A percentile compares a stretch with the other conserved stretches of the same genome.
Evolutionary conservation across 306 rosid genomes (phyloP).

Genomic region (Coriaria nepalensis): DNA sequence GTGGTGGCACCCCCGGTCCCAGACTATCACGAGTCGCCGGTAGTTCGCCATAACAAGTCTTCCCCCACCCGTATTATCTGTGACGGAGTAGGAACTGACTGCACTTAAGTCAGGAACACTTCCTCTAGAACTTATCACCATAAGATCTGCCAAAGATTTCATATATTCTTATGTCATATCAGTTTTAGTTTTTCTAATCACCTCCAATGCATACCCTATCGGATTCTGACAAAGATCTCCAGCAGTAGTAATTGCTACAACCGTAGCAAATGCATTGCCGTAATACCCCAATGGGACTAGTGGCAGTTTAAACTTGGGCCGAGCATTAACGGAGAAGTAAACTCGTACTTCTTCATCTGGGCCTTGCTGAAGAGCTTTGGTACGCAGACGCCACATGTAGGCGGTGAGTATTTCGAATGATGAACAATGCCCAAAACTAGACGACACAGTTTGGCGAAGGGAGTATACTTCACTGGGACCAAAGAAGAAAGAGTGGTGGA

Average conservation of each 20-base stretch:
- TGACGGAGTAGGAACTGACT: slow-evolving; percentile 9
- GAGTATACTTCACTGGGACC: slow-evolving; percentile 5
- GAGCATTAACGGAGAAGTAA: neutral
- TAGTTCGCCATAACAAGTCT: slow-evolving; percentile 19
- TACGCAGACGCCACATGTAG: slow-evolving; percentile 12
- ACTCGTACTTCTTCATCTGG: slow-evolving; percentile 2
- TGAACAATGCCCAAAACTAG: slow-evolving; percentile 1
- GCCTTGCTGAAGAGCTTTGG: slow-evolving; percentile 9
- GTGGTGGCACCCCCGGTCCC: neutral
- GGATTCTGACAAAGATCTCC: slow-evolving; percentile 6
- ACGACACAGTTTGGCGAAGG: slow-evolving; percentile 6
- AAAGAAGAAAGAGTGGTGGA: slow-evolving; percentile 8
- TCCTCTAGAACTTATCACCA: slow-evolving; percentile 11
- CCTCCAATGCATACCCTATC: slow-evolving; percentile 12
- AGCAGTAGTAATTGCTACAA: neutral
- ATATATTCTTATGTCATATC: slow-evolving; percentile 24
- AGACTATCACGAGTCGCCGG: slow-evolving; percentile 9
- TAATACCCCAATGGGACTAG: slow-evolving; percentile 19
- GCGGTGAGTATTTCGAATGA: slow-evolving; percentile 15
- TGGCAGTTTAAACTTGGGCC: slow-evolving; percentile 21
- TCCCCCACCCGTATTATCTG: slow-evolving; percentile 37
- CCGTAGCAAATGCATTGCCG: slow-evolving; percentile 14
- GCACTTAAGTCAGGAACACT: slow-evolving; percentile 9
- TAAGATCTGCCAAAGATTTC: slow-evolving; percentile 24
- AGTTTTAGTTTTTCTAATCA: slow-evolving; percentile 17